A percentile compares a stretch with the other conserved stretches of the same genome.
These are phyloP conservation scores for Curvularia spicifera DNA, from an alignment of 2,329 filamentous ascomycete species.

Conservation along the genomic window DNA sequence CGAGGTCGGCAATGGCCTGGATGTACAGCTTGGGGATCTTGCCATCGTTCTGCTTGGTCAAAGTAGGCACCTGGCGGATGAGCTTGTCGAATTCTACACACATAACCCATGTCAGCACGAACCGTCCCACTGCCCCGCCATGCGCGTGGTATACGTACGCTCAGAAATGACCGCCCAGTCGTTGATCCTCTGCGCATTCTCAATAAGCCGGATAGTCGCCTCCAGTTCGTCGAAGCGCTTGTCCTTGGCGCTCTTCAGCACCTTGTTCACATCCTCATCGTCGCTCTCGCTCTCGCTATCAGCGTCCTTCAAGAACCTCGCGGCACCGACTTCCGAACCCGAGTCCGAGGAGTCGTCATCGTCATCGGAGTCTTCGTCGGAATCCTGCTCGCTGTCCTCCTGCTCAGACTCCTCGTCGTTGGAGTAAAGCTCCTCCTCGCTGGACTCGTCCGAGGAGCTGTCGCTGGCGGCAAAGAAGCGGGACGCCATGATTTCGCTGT, in stretches of 20 bases:
- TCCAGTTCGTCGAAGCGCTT: conserved; percentile 96
- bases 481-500: conserved; percentile 60
- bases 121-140: conserved; percentile 13
- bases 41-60: conserved; percentile 65
- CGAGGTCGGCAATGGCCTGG: conserved; percentile 89
- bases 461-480: conserved; percentile 96
- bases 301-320: conserved; percentile 81
- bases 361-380: conserved; percentile 67
- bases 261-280: conserved; percentile 82
- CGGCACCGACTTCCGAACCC: conserved; percentile 71
- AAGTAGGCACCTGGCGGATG: conserved; percentile 75
- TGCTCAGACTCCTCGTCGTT: conserved; percentile 65
- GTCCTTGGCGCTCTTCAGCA: conserved; percentile 97
- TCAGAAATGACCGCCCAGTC: conserved; percentile 94
- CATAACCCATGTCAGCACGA: conserved; percentile 27
- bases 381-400: conserved; percentile 58
- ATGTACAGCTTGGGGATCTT: conserved; percentile 90
- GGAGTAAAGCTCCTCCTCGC: conserved; percentile 93
- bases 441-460: conserved; percentile 93
- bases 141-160: conserved; percentile 63
- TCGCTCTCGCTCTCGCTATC: conserved; percentile 81
- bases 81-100: conserved; percentile 87
- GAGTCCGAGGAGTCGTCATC: conserved; percentile 57
- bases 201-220: conserved; percentile 84
- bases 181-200: conserved; percentile 96